A percentile compares a stretch with the other conserved stretches of the same genome.
Conservation (phyloP, 257 asterid genomes). For the Fraxinus americana region DNA sequence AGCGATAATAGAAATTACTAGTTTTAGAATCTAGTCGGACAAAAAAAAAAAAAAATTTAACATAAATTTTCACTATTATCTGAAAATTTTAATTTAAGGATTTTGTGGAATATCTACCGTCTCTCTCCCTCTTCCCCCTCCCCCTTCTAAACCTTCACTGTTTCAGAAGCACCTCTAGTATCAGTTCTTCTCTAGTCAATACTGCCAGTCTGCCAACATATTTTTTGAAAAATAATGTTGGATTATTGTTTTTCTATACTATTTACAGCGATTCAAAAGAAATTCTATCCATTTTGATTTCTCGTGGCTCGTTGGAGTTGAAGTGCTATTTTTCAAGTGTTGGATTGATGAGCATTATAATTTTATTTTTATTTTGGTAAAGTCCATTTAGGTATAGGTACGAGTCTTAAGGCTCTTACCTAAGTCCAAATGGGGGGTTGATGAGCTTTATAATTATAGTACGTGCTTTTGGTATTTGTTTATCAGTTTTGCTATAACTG, state of each 20-base stretch:
- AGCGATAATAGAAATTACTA: no score
- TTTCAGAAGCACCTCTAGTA: not conserved
- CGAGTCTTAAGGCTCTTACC: no score
- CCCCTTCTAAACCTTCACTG: not conserved
- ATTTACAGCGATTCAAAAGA: no score
- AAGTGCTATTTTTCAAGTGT: not conserved
- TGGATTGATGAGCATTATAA: not conserved
- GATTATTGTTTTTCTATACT: no score
- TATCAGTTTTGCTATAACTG: not conserved
- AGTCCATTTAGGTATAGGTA: no score
- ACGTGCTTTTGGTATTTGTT: not conserved
- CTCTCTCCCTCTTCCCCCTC: not conserved
- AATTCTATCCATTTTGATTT: not conserved
- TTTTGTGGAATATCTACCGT: not conserved
- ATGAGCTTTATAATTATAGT: not conserved
- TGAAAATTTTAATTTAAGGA: not conserved
- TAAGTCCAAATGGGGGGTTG: no score
- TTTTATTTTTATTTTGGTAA: no score
- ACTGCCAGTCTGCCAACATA: not conserved
- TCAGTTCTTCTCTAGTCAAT: not conserved
- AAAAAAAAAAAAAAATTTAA: not conserved
- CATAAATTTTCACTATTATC: not conserved
- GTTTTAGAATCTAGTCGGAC: no score
- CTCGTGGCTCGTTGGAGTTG: not conserved
- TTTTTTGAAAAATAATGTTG: not conserved